Base-by-base conservation (phyloP, 78 protist species). In the Bodo saltans region DNA sequence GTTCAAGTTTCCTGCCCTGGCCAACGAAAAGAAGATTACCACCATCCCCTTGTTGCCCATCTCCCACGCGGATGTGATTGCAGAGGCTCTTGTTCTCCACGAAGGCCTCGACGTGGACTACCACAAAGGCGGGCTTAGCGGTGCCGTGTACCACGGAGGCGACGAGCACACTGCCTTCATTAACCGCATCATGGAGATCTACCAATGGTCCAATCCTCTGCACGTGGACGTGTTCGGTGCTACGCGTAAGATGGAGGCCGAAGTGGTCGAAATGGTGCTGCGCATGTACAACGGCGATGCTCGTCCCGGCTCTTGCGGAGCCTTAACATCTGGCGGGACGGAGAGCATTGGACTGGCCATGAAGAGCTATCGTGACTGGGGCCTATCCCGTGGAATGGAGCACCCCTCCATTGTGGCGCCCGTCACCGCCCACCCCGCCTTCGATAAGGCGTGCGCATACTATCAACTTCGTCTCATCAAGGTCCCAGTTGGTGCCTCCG, bases 211-310 rank as follows among this genome's bases (percentile, higher is more conserved):
- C 37, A 95, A 95, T 80, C 96, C 96, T n/a, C 85, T 95, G 74
- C 96, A 92, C 82, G 88, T 90, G 26, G 70, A 40, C 47, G 71
- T 84, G 17, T 93, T 93, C 72, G 91, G 92, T 8, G 37, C 80
- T 12, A 85, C 89, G 30, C 88, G 93, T 37, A 89, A 92, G 84
- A 90, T 93, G 88, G 98, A 93, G 42, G 85, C 95, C 0, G 96
- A 93, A 86, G 91, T 86, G 8, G 82, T 93, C 23, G 25, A 82
- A 11, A 94, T 94, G 97, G 78, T 72, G 28, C 67, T 80, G 39
- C 84, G 68, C 76, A 86, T 92, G 92, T 11, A 89, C 75, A 42
- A 89, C 70, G 93, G 89, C 38, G 17, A 47, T 17, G 17, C 60
- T 17, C 60, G 60, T 17, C 88, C 26, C 88, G 90, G 82, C 12